phyloP scores from a whole-genome alignment of 495 filamentous ascomycete genomes.

The Hyaloscypha hepaticicola region DNA sequence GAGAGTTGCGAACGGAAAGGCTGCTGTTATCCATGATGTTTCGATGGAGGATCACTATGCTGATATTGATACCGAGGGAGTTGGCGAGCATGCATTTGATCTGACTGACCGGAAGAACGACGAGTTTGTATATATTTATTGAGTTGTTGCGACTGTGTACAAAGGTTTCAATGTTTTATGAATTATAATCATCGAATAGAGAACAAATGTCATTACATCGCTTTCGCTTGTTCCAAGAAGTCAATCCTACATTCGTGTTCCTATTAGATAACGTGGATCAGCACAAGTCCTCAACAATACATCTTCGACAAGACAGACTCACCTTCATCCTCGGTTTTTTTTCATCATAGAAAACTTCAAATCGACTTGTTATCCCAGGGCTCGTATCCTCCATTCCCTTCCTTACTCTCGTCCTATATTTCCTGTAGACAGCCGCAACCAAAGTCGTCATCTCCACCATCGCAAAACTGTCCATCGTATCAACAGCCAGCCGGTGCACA shows the following conservation, averaged over 20 bases:
- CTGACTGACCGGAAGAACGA: conserved; percentile 64
- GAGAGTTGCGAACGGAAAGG: conserved; percentile 57
- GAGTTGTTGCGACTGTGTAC: conserved; percentile 18
- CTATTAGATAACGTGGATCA: not conserved
- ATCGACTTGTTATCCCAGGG: conserved; percentile 39
- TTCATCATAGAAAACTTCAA: conserved; percentile 45
- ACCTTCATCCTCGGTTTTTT: conserved; percentile 13
- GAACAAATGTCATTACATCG: not conserved
- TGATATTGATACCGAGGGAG: conserved; percentile 36
- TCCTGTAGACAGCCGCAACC: conserved; percentile 37
- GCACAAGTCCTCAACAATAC: not conserved
- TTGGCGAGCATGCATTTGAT: conserved; percentile 49
- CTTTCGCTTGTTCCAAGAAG: not conserved
- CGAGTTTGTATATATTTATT: conserved; percentile 68
- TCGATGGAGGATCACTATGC: conserved; percentile 47
- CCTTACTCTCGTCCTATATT: conserved; percentile 34
- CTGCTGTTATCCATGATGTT: conserved; percentile 51
- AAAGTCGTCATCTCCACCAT: conserved; percentile 47
- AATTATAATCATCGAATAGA: not conserved
- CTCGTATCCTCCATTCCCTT: conserved; percentile 28
- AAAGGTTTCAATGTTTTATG: conserved; percentile 3
- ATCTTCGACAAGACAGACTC: not conserved
- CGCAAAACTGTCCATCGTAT: conserved; percentile 34
- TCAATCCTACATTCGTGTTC: conserved; percentile 22
- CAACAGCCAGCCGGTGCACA: not conserved